Conservation (phyloP, 2,329 filamentous ascomycete genomes). For the Arthrobotrys pseudoclavata region DNA sequence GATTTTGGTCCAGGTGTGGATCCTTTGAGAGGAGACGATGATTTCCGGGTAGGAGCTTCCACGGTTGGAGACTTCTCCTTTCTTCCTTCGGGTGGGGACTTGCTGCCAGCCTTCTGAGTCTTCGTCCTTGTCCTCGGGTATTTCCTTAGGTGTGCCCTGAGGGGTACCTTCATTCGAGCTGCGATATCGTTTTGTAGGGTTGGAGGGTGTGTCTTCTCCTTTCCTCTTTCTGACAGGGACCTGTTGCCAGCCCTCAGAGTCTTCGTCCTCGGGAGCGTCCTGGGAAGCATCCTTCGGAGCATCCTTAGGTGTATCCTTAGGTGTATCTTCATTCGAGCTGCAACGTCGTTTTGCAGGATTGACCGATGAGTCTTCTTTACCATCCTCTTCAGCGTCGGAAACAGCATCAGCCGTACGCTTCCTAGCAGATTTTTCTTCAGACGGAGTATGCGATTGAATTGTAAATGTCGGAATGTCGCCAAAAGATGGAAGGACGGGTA, state of each 20-base stretch:
- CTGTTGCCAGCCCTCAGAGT: background rate
- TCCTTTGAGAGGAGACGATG: conserved; percentile 65
- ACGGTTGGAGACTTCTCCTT: conserved; percentile 56
- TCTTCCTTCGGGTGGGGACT: conserved; percentile 60
- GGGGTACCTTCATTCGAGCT: background rate
- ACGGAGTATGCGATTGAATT: conserved; percentile 14
- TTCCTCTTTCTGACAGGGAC: background rate
- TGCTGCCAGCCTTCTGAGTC: conserved; percentile 45
- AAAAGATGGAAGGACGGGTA: conserved; percentile 49
- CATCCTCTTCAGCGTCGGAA: conserved; percentile 27
- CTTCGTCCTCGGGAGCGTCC: background rate
- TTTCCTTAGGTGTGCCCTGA: conserved; percentile 4
- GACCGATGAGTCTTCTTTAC: conserved; percentile 2
- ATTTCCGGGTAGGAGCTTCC: conserved; percentile 62
- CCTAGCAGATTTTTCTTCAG: background rate
- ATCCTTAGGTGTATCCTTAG: background rate
- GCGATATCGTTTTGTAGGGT: conserved; percentile 37
- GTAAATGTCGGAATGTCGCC: conserved; percentile 49
- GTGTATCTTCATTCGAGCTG: background rate
- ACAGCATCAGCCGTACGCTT: conserved; percentile 35
- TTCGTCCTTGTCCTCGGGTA: background rate
- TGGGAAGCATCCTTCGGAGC: no score
- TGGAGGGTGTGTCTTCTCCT: background rate
- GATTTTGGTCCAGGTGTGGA: conserved; percentile 75
- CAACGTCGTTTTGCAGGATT: conserved; percentile 34